Base-by-base conservation (phyloP, 106 monocot species). In the Dendrobium huoshanense region DNA sequence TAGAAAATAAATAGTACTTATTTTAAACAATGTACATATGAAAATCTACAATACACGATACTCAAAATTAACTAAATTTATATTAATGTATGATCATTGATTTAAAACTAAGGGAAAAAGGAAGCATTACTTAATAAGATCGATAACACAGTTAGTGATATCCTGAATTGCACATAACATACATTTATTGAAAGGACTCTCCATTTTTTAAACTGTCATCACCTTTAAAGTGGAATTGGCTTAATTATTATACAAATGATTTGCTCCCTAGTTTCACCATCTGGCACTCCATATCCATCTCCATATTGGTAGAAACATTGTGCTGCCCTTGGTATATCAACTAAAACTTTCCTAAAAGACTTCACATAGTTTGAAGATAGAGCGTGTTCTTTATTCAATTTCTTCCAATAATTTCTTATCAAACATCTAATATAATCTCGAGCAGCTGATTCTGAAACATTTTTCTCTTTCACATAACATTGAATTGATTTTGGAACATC, bases 391-490 rank as follows among this genome's bases (percentile, higher is more conserved):
- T 56, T n/a, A 25, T 81, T 81, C 15, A 81, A 16, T 3, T 19
- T n/a, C 73, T 56, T 81, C 81, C 81, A 74, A 40, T 33, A 6
- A 8, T 16, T 37, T 13, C 2, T 25, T 7, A 81, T 74, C 42
- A 81, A 74, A 74, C 6, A 18, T 74, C 13, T 81, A n/a, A 85
- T 77, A 55, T 58, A 7, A 10, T 81, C 45, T 2, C 73, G 70
- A 22, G 78, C 85, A 24, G 7, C 20, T 45, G 1, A 22, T 24
- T 85, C 85, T 64, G 81, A 51, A 22, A 82, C 78, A 5, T 43
- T 56, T 27, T 82, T 75, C 67, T 85, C 79, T 51, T 79, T 4
- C 85, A 85, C 82, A 58, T 85, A 79, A 41, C 85, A 85, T 41
- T 37, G 37, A 37, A 37, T 37, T 37, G 37, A 37, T 37, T 78